Conservation (phyloP, 2,329 filamentous ascomycete species). For the Chaetomium globosum region DNA sequence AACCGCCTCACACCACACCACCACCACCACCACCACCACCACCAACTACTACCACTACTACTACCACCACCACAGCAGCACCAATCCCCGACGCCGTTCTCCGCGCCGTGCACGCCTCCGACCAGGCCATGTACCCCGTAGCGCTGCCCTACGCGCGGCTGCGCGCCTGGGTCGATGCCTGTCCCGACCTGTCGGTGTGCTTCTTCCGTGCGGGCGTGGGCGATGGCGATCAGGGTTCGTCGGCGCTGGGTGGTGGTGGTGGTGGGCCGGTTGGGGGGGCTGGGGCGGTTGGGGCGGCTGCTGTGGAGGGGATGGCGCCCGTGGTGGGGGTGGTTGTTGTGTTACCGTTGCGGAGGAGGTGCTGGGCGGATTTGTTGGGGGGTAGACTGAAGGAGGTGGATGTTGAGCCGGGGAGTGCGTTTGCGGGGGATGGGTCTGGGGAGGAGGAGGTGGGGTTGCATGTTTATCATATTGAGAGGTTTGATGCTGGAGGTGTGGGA, state of each 20-base stretch:
- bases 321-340: slow-evolving; percentile 40
- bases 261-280: too few species aligned
- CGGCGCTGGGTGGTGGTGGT: too few species aligned
- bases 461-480: slow-evolving; percentile 44
- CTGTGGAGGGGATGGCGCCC: slow-evolving; percentile 27
- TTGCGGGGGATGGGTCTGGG: slow-evolving; percentile 23
- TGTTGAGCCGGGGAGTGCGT: slow-evolving; percentile 38
- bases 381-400: slow-evolving; percentile 41
- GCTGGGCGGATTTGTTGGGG: slow-evolving; percentile 39
- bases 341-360: slow-evolving; percentile 36
- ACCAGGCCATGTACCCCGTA: slow-evolving; percentile 44
- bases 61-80: not conserved
- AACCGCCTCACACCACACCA: not conserved
- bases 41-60: not conserved
- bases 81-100: slow-evolving; percentile 32
- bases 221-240: not conserved
- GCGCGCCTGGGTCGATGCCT: slow-evolving; percentile 38
- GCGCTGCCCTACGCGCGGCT: slow-evolving; percentile 40
- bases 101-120: slow-evolving; percentile 37
- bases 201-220: slow-evolving; percentile 24
- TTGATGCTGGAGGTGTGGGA: slow-evolving; percentile 17
- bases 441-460: slow-evolving; percentile 40
- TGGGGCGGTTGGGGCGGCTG: not conserved
- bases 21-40: not conserved
- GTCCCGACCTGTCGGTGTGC: slow-evolving; percentile 38